phyloP scores from a whole-genome alignment of 805 yeast species.

The Kuraishia borneana region DNA sequence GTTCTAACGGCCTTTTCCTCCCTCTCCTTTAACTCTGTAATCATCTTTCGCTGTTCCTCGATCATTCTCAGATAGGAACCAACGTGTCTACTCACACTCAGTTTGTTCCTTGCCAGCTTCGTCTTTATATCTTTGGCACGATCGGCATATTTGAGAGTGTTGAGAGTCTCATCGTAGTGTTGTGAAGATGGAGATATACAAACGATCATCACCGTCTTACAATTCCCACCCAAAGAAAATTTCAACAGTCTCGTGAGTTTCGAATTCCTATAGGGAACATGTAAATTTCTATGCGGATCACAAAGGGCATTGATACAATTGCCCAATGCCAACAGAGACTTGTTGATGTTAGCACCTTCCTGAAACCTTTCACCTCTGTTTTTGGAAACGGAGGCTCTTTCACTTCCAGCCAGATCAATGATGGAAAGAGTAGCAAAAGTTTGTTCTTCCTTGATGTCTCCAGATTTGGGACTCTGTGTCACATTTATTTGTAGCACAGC shows the following conservation, averaged over 20 bases:
- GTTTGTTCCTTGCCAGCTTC: conserved; percentile 61
- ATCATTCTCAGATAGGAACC: conserved; percentile 79
- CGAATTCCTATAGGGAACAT: conserved; percentile 86
- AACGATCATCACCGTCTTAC: conserved; percentile 93
- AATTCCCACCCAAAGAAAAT: conserved; percentile 87
- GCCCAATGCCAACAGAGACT: conserved; percentile 73
- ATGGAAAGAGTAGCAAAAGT: conserved; percentile 74
- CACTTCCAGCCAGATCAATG: conserved; percentile 92
- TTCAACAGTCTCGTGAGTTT: conserved; percentile 79
- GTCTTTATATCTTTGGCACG: conserved; percentile 88
- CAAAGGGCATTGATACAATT: conserved; percentile 91
- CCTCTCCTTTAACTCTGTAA: conserved; percentile 51
- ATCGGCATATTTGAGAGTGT: conserved; percentile 84
- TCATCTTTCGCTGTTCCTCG: conserved; percentile 67
- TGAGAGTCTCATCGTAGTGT: conserved; percentile 89
- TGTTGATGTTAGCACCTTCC: conserved; percentile 92
- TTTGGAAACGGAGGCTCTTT: conserved; percentile 82
- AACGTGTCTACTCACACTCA: conserved; percentile 69
- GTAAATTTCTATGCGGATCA: conserved; percentile 53
- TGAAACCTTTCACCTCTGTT: conserved; percentile 72
- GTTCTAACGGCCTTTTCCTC: conserved; percentile 32
- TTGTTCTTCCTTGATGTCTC: conserved; percentile 55
- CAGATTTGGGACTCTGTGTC: conserved; percentile 42
- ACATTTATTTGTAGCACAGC: conserved; percentile 83
- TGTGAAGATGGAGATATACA: conserved; percentile 80